A percentile compares a stretch with the other conserved stretches of the same genome.
phyloP scores from a whole-genome alignment of 2,329 filamentous ascomycete species.

The Scedosporium boydii region DNA sequence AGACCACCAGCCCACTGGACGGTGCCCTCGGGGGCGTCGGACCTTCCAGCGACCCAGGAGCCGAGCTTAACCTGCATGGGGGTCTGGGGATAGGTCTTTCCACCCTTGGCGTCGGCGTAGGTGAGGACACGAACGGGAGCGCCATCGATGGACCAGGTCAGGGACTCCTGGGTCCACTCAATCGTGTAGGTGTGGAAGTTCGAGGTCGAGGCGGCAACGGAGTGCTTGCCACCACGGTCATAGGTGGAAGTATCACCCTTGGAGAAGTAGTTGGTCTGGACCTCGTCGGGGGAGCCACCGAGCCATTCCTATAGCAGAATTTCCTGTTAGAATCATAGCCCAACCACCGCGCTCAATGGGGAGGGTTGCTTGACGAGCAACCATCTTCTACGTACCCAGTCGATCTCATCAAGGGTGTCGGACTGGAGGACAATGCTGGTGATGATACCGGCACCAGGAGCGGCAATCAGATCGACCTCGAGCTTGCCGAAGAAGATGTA shows the following conservation, averaged over 20 bases:
- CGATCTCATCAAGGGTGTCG: constrained; percentile 82
- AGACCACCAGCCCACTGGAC: constrained; percentile 59
- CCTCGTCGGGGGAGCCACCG: constrained; percentile 61
- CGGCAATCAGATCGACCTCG: constrained; percentile 68
- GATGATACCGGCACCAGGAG: constrained; percentile 75
- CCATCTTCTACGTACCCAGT: constrained; percentile 67
- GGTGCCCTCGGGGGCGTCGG: constrained; percentile 56
- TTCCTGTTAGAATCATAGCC: no score
- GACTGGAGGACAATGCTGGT: constrained; percentile 86
- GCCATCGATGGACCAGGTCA: constrained; percentile 59
- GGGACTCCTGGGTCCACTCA: constrained; percentile 55
- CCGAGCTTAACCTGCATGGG: constrained; percentile 64
- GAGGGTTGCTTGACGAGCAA: no score
- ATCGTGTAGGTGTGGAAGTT: constrained; percentile 57
- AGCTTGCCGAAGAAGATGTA: constrained; percentile 97
- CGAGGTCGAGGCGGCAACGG: constrained; percentile 38
- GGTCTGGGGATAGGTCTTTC: constrained; percentile 58
- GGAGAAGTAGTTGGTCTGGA: constrained; percentile 82
- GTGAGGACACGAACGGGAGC: constrained; percentile 50
- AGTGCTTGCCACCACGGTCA: constrained; percentile 50
- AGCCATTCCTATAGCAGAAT: constrained; percentile 27
- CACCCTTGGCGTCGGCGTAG: constrained; percentile 47
- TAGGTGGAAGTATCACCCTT: constrained; percentile 61
- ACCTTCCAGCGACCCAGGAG: constrained; percentile 53
- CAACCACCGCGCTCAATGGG: no score